A percentile compares a stretch with the other conserved stretches of the same genome.
Evolutionary conservation across 345 rosid genomes (phyloP).

Genomic region (Arabis alpina): DNA sequence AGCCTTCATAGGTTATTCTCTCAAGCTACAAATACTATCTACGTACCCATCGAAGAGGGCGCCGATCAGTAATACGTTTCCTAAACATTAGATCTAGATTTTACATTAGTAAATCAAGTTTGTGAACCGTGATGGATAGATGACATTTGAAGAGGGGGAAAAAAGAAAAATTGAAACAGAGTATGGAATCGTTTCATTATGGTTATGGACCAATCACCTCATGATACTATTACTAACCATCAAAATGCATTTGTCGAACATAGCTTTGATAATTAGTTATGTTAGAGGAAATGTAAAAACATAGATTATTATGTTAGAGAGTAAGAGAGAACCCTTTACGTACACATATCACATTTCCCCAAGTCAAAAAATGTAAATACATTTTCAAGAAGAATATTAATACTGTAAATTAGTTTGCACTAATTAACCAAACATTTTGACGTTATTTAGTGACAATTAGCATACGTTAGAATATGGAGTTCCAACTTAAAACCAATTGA

Average conservation of each 20-base stretch:
- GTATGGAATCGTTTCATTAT: not conserved
- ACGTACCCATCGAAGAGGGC: too few species aligned
- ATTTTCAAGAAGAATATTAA: not conserved
- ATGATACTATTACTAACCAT: not conserved
- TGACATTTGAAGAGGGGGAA: not conserved
- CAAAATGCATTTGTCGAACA: not conserved
- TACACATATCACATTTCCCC: not conserved
- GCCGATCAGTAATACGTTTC: too few species aligned
- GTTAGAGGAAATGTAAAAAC: not conserved
- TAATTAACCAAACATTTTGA: not conserved
- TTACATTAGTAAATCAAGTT: not conserved
- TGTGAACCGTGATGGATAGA: not conserved
- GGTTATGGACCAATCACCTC: not conserved
- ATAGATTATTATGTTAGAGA: not conserved
- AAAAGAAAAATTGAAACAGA: not conserved
- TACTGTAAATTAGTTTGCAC: not conserved
- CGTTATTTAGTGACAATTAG: slow-evolving; percentile 2
- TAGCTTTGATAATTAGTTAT: not conserved
- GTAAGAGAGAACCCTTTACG: not conserved
- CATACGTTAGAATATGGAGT: not conserved
- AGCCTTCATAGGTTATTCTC: too few species aligned
- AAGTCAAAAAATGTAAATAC: not conserved
- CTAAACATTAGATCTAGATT: not conserved
- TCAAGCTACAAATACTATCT: too few species aligned
- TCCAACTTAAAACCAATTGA: too few species aligned